A percentile compares a stretch with the other conserved stretches of the same genome.
Conservation (phyloP, 2,329 filamentous ascomycete genomes). For the Talaromyces sp. region DNA sequence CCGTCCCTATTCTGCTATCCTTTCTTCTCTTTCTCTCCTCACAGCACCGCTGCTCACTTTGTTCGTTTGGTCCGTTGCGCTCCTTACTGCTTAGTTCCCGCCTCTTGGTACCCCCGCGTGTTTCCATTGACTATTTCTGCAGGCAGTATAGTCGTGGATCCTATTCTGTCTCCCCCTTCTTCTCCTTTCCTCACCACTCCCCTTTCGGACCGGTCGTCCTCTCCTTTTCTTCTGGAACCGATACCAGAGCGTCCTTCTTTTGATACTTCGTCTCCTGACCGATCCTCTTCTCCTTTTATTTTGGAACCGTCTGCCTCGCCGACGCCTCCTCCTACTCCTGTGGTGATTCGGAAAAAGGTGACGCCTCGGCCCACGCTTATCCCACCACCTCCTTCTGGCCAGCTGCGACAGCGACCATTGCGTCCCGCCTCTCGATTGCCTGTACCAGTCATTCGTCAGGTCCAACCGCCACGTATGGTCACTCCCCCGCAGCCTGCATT, state of each 20-base stretch:
- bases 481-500: neutral
- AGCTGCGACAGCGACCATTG: neutral
- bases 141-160: neutral
- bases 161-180: neutral
- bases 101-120: neutral
- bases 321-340: neutral
- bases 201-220: neutral
- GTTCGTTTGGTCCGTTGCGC: neutral
- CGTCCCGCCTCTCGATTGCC: neutral
- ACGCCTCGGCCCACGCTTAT: constrained; percentile 6
- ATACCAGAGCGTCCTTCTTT: neutral
- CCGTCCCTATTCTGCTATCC: neutral
- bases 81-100: neutral
- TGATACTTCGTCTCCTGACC: neutral
- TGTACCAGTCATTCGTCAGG: constrained; percentile 1
- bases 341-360: neutral
- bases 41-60: neutral
- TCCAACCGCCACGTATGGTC: neutral
- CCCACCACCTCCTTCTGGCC: constrained; percentile 5
- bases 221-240: neutral
- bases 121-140: neutral
- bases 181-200: neutral
- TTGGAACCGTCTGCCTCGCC: neutral
- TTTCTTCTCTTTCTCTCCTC: neutral
- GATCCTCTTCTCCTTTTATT: neutral